Conservation (phyloP, 345 rosid genomes). For the Mangifera indica region DNA sequence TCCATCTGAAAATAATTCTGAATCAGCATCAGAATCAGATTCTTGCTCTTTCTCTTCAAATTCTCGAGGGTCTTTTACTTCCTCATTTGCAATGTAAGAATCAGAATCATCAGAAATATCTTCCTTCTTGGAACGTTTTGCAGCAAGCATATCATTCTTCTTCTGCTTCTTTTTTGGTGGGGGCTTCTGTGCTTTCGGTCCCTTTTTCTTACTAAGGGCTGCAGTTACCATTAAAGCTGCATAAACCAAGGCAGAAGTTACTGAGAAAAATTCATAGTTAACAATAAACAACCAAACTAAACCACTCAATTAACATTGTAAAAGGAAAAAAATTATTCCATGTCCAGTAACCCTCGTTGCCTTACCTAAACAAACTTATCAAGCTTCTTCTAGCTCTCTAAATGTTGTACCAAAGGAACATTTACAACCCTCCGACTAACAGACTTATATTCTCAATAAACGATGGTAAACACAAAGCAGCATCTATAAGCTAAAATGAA, state of each 20-base stretch:
- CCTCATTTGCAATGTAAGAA: constrained; percentile 45
- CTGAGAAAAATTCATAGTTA: not conserved
- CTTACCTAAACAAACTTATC: not conserved
- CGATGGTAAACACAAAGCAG: not conserved
- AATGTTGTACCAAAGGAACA: not conserved
- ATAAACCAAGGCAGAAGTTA: not conserved
- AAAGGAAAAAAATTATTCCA: too few species aligned
- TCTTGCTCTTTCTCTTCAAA: constrained; percentile 42
- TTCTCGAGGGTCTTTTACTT: constrained; percentile 34
- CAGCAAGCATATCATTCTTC: constrained; percentile 37
- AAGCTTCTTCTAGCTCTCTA: not conserved
- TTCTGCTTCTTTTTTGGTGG: constrained; percentile 57
- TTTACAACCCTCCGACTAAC: not conserved
- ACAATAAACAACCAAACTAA: not conserved
- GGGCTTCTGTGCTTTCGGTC: constrained; percentile 32
- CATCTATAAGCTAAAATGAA: not conserved
- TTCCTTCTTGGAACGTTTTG: constrained; percentile 35
- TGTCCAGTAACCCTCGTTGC: not conserved
- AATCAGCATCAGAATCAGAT: constrained; percentile 44
- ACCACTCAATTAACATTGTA: not conserved
- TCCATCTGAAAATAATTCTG: constrained; percentile 51
- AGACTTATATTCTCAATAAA: not conserved
- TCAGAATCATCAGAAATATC: constrained; percentile 45
- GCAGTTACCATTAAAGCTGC: constrained; percentile 43
- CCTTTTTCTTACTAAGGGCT: constrained; percentile 52